Percentiles rank a stretch among this genome's conserved stretches.
These are phyloP conservation scores for Diaporthe sp. DNA, from an alignment of 2,329 filamentous ascomycete genomes.

Conservation along the genomic window DNA sequence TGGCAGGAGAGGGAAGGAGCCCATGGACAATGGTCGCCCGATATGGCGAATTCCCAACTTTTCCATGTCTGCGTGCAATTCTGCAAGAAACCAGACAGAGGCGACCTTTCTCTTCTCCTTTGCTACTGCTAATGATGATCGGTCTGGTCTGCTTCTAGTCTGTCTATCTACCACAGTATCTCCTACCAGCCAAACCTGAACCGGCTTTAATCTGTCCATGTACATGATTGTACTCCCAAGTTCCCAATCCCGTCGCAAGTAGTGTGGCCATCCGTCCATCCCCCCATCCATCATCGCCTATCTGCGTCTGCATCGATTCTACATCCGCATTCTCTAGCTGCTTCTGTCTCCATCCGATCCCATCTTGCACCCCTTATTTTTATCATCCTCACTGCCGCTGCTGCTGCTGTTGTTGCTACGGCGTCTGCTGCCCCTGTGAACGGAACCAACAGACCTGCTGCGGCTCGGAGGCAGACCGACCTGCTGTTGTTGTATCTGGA, in stretches of 20 bases:
- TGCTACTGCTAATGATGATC: background rate
- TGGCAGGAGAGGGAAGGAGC: background rate
- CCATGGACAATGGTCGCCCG: slow-evolving; percentile 23
- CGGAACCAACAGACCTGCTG: slow-evolving; percentile 9
- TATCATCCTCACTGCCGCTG: background rate
- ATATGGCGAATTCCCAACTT: slow-evolving; percentile 32
- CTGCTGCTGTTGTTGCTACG: background rate
- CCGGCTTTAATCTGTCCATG: background rate
- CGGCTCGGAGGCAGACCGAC: background rate
- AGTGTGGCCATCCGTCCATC: slow-evolving; percentile 18
- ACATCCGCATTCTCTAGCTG: slow-evolving; percentile 29
- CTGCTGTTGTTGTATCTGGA: slow-evolving; percentile 8
- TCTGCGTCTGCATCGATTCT: slow-evolving; percentile 11
- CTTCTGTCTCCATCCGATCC: slow-evolving; percentile 3
- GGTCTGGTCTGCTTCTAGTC: background rate
- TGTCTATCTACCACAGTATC: background rate
- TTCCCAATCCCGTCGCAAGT: background rate
- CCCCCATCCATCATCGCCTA: background rate
- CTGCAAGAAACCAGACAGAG: background rate
- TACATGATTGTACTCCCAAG: slow-evolving; percentile 17
- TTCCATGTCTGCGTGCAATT: slow-evolving; percentile 18
- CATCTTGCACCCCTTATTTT: background rate
- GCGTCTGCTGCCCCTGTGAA: background rate
- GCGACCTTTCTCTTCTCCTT: background rate
- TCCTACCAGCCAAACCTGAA: background rate